Evolutionary conservation across 441 rosid species (phyloP), one percentile per base, ranked within the genome.

Genomic region (Syzygium malaccense): DNA sequence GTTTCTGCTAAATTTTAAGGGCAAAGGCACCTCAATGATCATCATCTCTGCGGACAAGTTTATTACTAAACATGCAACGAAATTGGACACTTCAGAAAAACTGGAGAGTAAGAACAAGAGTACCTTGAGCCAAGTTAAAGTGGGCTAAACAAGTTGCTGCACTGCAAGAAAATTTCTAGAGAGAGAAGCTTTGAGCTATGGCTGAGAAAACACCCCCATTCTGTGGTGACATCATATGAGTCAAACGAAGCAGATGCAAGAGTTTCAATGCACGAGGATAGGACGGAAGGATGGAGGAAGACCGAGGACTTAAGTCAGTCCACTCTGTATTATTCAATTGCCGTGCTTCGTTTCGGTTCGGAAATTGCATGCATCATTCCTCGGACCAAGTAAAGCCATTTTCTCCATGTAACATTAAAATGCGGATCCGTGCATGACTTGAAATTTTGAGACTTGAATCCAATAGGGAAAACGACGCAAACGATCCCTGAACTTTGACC

Each of bases 401-500:
- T 68, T 68, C 79, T 68, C 45, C 26, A 3, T 20, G 45, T 9
- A 19, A 18, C 18, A 68, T 33, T 32, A 68, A 32, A 68, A 9
- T 68, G 80, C 7, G 4, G 49, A 68, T 68, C 48, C 80, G 14
- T 68, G 13, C 49, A 33, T 68, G 49, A 37, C 49, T 71, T 71
- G 80, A 75, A 13, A 25, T 12, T 41, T 7, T 6, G 26, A 25
- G 51, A 7, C 28, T 41, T 41, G 28, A 75, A 41, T 41, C 17
- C 14, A 18, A 41, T 6, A 41, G 8, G 45, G 45, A 41, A 41
- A 41, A 41, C 7, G 8, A 41, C 45, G 6, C 7, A 41, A 41
- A 41, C 1, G 7, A 1, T 41, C 8, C 4, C 8, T 1, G 1
- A 41, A 41, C 45, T 41, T 41, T 41, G 45, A 41, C 1, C 1